Percentiles rank a stretch among this genome's conserved stretches.
phyloP scores from a whole-genome alignment of 1,284 basidiomycete species.

The Xerocomus tenax region DNA sequence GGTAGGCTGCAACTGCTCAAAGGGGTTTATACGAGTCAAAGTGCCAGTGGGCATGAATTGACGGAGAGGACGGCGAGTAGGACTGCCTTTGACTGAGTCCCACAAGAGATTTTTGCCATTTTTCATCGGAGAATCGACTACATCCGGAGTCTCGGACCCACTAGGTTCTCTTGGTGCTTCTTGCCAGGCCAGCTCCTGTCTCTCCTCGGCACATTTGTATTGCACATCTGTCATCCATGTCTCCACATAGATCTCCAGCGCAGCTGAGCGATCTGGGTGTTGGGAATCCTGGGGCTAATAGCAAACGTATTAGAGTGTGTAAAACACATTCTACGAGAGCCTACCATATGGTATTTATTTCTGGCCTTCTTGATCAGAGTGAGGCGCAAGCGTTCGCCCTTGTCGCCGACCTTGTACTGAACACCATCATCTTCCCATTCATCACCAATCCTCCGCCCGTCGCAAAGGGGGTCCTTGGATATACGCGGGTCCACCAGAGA shows the following conservation, averaged over 20 bases:
- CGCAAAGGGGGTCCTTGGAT: constrained; percentile 43
- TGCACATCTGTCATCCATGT: constrained; percentile 70
- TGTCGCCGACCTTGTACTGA: constrained; percentile 59
- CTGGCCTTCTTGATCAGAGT: constrained; percentile 60
- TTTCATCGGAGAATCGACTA: constrained; percentile 31
- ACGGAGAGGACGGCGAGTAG: constrained; percentile 34
- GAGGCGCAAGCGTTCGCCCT: constrained; percentile 60
- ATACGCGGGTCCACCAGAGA: constrained; percentile 40
- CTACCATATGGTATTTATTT: constrained; percentile 64
- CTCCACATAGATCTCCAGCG: constrained; percentile 63
- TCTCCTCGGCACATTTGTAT: constrained; percentile 53
- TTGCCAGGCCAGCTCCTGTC: constrained; percentile 60
- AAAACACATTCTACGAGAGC: constrained; percentile 15
- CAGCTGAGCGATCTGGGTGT: constrained; percentile 61
- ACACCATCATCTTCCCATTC: constrained; percentile 65
- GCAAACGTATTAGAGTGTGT: constrained; percentile 7
- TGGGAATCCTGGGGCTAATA: constrained; percentile 63
- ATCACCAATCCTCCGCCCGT: constrained; percentile 56
- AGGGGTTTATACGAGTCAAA: constrained; percentile 34
- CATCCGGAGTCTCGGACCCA: constrained; percentile 37
- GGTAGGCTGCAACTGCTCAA: constrained; percentile 29
- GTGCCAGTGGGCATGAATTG: constrained; percentile 40
- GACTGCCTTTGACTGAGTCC: constrained; percentile 34
- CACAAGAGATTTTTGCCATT: constrained; percentile 43
- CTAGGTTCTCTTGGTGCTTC: constrained; percentile 39